Evolutionary conservation across 2,329 filamentous ascomycete species (phyloP).

Genomic region (Scedosporium dehoogii): DNA sequence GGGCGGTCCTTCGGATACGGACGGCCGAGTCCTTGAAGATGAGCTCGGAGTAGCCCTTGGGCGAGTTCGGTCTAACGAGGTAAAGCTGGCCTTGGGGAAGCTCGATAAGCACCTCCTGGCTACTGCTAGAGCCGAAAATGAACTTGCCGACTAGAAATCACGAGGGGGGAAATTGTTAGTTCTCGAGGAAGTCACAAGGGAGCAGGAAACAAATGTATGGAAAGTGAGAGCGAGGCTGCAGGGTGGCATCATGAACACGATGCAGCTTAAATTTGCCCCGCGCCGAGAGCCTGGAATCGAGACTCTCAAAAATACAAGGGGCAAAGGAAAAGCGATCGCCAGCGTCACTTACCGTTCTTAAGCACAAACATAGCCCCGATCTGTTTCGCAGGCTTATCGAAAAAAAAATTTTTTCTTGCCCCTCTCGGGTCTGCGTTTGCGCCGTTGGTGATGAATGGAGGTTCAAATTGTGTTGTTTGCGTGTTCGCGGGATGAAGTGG

Average conservation of each 20-base stretch:
- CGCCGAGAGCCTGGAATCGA: not conserved
- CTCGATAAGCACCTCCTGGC: slow-evolving; percentile 88
- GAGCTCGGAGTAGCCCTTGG: slow-evolving; percentile 96
- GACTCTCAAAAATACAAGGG: not conserved
- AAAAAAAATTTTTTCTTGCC: not conserved
- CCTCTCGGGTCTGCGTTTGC: not conserved
- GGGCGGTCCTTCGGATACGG: slow-evolving; percentile 82
- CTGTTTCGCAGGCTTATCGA: not conserved
- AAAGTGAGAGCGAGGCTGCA: not conserved
- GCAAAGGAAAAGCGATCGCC: not conserved
- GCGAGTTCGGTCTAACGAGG: slow-evolving; percentile 86
- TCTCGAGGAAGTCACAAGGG: slow-evolving; percentile 1
- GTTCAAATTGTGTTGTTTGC: not conserved
- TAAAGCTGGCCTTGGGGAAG: slow-evolving; percentile 94
- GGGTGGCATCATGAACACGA: not conserved
- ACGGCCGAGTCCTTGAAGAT: slow-evolving; percentile 97
- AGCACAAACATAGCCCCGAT: slow-evolving; percentile 29
- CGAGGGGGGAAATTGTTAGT: slow-evolving; percentile 5
- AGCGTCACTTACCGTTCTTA: slow-evolving; percentile 28
- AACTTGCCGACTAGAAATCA: slow-evolving; percentile 67
- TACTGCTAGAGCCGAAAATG: slow-evolving; percentile 71
- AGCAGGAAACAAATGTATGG: not conserved
- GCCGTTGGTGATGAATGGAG: not conserved
- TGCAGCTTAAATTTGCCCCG: not conserved
- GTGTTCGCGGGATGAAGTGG: not conserved